phyloP scores from a whole-genome alignment of 345 rosid genomes.

The Syzygium jambos region DNA sequence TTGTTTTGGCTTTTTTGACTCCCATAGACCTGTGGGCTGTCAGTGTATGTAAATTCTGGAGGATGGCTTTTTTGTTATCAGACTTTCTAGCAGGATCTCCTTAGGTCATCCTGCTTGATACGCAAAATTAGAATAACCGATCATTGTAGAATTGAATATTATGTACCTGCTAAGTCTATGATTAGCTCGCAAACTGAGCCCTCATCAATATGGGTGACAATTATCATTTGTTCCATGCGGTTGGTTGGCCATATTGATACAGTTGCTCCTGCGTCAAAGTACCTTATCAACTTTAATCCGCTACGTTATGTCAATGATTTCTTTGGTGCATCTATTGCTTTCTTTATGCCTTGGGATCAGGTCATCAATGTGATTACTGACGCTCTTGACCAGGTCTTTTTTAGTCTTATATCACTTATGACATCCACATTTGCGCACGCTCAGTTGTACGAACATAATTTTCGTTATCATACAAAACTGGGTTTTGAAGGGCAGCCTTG shows the following conservation, averaged over 20 bases:
- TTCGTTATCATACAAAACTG: background rate
- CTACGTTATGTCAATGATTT: background rate
- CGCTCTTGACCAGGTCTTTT: background rate
- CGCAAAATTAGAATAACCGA: background rate
- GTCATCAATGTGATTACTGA: background rate
- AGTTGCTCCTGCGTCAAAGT: background rate
- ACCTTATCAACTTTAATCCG: background rate
- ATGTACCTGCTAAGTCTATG: background rate
- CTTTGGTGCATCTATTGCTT: background rate
- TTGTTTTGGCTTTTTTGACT: background rate
- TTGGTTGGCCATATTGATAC: background rate
- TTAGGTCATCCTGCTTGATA: background rate
- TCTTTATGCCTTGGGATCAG: background rate
- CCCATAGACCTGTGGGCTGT: background rate
- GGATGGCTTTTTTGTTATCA: background rate
- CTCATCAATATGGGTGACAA: background rate
- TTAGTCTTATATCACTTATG: background rate
- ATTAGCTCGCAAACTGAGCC: background rate
- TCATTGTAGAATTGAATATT: background rate
- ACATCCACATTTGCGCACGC: background rate
- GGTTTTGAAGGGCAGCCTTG: background rate
- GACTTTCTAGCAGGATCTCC: background rate
- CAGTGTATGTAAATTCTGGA: background rate
- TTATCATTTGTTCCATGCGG: background rate
- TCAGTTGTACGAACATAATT: background rate